These are phyloP conservation scores for Hemerocallis citrina DNA, from an alignment of 106 monocot genomes.

Conservation along the genomic window DNA sequence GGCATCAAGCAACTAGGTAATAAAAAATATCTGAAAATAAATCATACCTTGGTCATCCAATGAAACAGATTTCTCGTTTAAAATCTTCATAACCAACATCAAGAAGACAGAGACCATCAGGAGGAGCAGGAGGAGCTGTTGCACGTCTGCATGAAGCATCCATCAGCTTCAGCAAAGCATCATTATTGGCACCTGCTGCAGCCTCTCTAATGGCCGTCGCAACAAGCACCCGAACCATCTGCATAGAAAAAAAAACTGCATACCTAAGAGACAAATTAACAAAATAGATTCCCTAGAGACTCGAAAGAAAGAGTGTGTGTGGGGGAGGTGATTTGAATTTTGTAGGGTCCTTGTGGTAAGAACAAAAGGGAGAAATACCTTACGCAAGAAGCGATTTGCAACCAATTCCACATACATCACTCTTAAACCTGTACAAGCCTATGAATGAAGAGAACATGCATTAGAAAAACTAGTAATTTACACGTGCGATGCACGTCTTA, in stretches of 20 bases:
- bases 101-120: constrained; percentile 86
- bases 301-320: not conserved
- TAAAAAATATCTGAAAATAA: too few species aligned
- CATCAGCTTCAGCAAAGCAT: constrained; percentile 68
- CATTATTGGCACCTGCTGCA: constrained; percentile 61
- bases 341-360: not conserved
- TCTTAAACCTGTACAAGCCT: constrained; percentile 21
- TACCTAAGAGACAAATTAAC: not conserved
- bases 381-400: constrained; percentile 88
- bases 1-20: too few species aligned
- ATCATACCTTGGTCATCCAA: constrained; percentile 18
- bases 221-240: constrained; percentile 97
- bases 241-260: constrained; percentile 3
- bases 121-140: constrained; percentile 92
- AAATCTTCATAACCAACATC: constrained; percentile 83
- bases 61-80: constrained; percentile 34
- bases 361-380: constrained; percentile 28
- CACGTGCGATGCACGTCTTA: too few species aligned
- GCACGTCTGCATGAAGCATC: constrained; percentile 88
- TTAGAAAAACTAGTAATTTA: not conserved
- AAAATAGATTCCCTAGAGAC: not conserved
- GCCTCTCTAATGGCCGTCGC: constrained; percentile 95
- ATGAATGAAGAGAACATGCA: constrained; percentile 4
- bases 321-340: not conserved
- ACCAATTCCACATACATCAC: constrained; percentile 96